Conservation (phyloP, 2,329 filamentous ascomycete genomes). For the Cladosporium austrohemisphaericum region DNA sequence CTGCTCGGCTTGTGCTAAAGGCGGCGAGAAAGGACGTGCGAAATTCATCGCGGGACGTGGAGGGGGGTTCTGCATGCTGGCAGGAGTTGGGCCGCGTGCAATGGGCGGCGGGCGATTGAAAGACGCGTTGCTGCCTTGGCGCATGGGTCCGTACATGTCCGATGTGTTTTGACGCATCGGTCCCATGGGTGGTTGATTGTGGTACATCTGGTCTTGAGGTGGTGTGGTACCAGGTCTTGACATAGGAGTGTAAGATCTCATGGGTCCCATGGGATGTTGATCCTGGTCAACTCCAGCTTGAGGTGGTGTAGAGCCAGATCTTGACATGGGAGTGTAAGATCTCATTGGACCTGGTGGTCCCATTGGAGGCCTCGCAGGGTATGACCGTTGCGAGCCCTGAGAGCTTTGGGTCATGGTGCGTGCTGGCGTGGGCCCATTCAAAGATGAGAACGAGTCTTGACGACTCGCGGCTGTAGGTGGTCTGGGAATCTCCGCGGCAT, state of each 20-base stretch:
- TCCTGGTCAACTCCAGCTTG: no score
- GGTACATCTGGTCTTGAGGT: not conserved
- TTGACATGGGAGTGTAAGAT: conserved; percentile 23
- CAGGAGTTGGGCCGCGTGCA: conserved; percentile 15
- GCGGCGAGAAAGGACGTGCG: conserved; percentile 20
- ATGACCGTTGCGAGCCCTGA: conserved; percentile 16
- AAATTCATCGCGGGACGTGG: conserved; percentile 14
- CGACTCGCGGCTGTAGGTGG: conserved; percentile 23
- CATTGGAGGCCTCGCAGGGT: conserved; percentile 16
- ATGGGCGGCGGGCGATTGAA: conserved; percentile 17
- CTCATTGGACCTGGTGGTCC: conserved; percentile 4
- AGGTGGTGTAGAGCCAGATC: conserved; percentile 16
- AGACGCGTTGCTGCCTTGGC: conserved; percentile 22
- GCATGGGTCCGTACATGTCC: conserved; percentile 23
- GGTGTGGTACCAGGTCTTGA: not conserved
- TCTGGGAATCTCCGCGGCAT: conserved; percentile 22
- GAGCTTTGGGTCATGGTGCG: conserved; percentile 19
- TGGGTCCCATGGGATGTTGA: no score
- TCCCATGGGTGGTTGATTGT: not conserved
- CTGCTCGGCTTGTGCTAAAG: conserved; percentile 14
- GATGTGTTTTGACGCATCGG: conserved; percentile 26
- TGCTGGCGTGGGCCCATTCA: conserved; percentile 21
- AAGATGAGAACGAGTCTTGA: conserved; percentile 25
- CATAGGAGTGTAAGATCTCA: conserved; percentile 3
- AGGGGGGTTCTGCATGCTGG: conserved; percentile 24